Conservation (phyloP, 2,329 filamentous ascomycete genomes). For the Fusarium armeniacum region DNA sequence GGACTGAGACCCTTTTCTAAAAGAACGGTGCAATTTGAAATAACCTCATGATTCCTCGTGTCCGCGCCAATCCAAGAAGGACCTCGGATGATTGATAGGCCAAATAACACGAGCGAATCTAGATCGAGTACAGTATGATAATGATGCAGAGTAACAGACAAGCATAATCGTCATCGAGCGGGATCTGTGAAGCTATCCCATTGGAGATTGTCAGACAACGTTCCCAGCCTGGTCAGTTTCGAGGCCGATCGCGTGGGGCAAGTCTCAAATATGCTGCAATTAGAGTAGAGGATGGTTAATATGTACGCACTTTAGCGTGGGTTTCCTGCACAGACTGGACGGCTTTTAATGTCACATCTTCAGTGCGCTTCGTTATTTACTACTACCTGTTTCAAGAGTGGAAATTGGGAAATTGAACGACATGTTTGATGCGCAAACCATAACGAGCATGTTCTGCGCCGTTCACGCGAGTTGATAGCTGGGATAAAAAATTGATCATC, state of each 20-base stretch:
- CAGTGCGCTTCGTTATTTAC: slow-evolving; percentile 11
- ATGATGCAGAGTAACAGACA: slow-evolving; percentile 19
- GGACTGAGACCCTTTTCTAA: slow-evolving; percentile 15
- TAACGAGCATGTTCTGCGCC: slow-evolving; percentile 10
- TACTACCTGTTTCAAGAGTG: slow-evolving; percentile 17
- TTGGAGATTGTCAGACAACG: slow-evolving; percentile 40
- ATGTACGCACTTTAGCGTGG: slow-evolving; percentile 33
- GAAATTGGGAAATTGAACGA: slow-evolving; percentile 38
- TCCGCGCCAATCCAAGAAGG: slow-evolving; percentile 10
- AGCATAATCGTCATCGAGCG: slow-evolving; percentile 30
- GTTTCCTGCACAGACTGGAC: not conserved
- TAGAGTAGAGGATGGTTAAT: slow-evolving; percentile 23
- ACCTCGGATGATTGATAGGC: slow-evolving; percentile 21
- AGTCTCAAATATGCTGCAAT: slow-evolving; percentile 28
- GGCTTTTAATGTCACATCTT: slow-evolving; percentile 28
- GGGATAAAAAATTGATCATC: slow-evolving; percentile 24
- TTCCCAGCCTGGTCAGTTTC: slow-evolving; percentile 29
- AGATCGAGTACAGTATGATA: slow-evolving; percentile 6
- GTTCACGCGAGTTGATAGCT: not conserved
- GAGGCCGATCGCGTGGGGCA: slow-evolving; percentile 41
- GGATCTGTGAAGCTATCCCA: slow-evolving; percentile 36
- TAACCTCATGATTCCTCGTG: slow-evolving; percentile 41
- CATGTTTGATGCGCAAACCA: slow-evolving; percentile 36
- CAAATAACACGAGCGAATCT: slow-evolving; percentile 22
- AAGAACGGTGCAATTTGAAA: slow-evolving; percentile 23